These are phyloP conservation scores for Pseudopediastrum boryanum DNA, from an alignment of 139 green algal genomes.

Conservation along the genomic window DNA sequence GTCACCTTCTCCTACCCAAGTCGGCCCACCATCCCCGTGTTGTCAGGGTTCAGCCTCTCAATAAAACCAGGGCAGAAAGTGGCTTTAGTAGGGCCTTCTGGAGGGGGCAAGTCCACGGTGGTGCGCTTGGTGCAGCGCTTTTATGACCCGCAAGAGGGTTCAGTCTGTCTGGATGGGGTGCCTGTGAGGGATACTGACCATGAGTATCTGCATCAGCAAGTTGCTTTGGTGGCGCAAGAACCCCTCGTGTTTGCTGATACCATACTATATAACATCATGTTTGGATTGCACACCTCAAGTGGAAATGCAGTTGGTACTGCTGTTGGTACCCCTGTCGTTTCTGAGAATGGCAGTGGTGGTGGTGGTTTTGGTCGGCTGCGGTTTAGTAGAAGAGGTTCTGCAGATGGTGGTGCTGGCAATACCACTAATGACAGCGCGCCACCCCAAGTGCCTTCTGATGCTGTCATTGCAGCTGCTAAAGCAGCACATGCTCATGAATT, in stretches of 20 bases:
- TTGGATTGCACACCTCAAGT: conserved; percentile 14
- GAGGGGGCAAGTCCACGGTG: conserved; percentile 64
- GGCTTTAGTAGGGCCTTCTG: conserved; percentile 42
- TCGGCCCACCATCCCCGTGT: conserved; percentile 57
- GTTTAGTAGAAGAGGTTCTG: no score
- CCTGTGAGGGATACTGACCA: conserved; percentile 30
- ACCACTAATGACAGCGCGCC: no score
- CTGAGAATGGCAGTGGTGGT: no score
- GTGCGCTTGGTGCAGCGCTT: conserved; percentile 42
- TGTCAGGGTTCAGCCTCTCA: conserved; percentile 28
- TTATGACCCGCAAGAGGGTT: conserved; percentile 42
- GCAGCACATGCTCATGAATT: conserved; percentile 83
- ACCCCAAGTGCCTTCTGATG: no score
- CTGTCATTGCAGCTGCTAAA: conserved; percentile 69
- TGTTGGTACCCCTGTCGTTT: conserved; percentile 19
- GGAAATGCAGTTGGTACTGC: background rate
- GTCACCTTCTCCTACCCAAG: conserved; percentile 76
- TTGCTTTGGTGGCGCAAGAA: conserved; percentile 50
- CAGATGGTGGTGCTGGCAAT: no score
- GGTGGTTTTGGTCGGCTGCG: no score
- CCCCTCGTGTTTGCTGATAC: conserved; percentile 50
- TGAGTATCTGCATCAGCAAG: conserved; percentile 26
- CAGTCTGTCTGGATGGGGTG: conserved; percentile 45
- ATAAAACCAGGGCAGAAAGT: conserved; percentile 21
- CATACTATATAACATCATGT: conserved; percentile 55